phyloP scores from a whole-genome alignment of 441 rosid species.

The Croton laevigatus region DNA sequence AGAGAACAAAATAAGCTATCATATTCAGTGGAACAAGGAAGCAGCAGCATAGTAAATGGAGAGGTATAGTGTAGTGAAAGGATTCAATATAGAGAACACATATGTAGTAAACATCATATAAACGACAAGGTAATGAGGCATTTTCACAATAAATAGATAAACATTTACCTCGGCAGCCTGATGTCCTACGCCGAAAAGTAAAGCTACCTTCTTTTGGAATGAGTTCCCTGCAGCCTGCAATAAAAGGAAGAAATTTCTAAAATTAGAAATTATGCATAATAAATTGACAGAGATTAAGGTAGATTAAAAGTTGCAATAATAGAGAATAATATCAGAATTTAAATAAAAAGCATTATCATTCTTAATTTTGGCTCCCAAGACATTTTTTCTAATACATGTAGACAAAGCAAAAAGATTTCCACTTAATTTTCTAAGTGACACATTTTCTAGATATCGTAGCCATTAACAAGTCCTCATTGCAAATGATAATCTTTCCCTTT shows the following conservation, averaged over 20 bases:
- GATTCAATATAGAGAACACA: neutral
- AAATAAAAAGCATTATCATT: neutral
- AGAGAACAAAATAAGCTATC: neutral
- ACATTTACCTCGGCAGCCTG: constrained; percentile 72
- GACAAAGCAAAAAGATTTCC: neutral
- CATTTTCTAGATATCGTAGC: neutral
- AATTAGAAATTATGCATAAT: neutral
- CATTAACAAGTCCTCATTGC: neutral
- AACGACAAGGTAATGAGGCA: constrained; percentile 10
- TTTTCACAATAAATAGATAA: constrained; percentile 11
- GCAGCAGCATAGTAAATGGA: constrained; percentile 3
- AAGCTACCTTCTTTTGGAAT: constrained; percentile 87
- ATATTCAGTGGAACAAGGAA: neutral
- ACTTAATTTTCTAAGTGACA: neutral
- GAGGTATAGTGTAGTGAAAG: neutral
- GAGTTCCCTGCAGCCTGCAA: constrained; percentile 92
- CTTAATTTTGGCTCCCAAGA: neutral
- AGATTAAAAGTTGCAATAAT: neutral
- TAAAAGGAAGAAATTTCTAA: constrained; percentile 9
- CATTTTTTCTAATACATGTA: neutral
- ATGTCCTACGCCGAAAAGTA: constrained; percentile 77
- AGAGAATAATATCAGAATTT: constrained; percentile 1
- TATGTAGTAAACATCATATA: neutral
- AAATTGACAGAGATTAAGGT: neutral
- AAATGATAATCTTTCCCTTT: neutral